Evolutionary conservation across 176 grass and related monocot species (phyloP).

Genomic region (Hordeum marinum): DNA sequence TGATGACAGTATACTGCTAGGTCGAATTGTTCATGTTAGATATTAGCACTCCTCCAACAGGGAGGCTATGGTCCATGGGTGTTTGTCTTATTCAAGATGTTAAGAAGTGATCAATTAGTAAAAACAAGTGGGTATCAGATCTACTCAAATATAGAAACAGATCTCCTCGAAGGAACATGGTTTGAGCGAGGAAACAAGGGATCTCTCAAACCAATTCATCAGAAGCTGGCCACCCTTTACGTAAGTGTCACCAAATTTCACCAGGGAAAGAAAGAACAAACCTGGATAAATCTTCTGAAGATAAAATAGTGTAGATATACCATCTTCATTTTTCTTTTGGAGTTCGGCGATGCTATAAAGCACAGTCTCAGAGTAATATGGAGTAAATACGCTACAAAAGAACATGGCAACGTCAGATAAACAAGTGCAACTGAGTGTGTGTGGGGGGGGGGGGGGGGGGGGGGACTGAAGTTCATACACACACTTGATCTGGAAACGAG

Average conservation of each 20-base stretch:
- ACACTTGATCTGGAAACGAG: neutral
- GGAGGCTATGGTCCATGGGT: neutral
- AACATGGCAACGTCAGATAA: conserved; percentile 2
- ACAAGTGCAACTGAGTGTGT: conserved; percentile 8
- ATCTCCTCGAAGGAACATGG: neutral
- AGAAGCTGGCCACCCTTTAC: neutral
- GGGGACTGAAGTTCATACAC: neutral
- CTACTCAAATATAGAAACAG: neutral
- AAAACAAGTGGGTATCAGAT: neutral
- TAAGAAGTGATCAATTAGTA: neutral
- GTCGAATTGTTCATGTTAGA: neutral
- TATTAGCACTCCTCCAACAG: neutral
- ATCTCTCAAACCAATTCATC: neutral
- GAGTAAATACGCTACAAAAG: conserved; percentile 85
- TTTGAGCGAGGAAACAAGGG: conserved; percentile 5
- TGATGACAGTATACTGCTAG: neutral
- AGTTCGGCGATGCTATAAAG: conserved; percentile 85
- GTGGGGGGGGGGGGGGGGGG: too few relatives aligned
- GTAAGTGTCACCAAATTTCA: conserved; percentile 4
- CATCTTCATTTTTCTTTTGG: conserved; percentile 88
- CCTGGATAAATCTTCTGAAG: conserved; percentile 98
- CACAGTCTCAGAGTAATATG: conserved; percentile 88
- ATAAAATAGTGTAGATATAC: conserved; percentile 87
- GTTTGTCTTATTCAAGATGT: neutral
- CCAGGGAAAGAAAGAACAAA: conserved; percentile 21